These are phyloP conservation scores for Vigna unguiculata DNA, from an alignment of 306 rosid species.

Conservation along the genomic window DNA sequence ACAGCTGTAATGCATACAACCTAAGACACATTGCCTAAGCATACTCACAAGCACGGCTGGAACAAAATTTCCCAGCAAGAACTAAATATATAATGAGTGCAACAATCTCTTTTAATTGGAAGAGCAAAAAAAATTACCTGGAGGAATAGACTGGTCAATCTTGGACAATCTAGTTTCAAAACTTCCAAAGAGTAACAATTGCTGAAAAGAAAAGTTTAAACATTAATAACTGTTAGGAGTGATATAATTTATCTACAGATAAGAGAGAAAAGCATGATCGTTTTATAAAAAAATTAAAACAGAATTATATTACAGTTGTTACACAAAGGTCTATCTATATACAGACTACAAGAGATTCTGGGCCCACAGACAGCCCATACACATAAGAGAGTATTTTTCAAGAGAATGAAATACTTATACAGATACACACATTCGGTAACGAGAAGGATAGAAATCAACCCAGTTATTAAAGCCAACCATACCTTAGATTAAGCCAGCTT, in stretches of 20 bases:
- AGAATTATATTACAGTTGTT: too few relatives aligned
- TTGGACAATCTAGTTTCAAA: slow-evolving; percentile 86
- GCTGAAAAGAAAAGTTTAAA: slow-evolving; percentile 54
- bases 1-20: neutral
- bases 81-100: neutral
- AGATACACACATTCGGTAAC: too few relatives aligned
- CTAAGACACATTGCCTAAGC: neutral
- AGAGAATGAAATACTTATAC: too few relatives aligned
- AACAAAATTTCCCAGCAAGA: slow-evolving; percentile 7
- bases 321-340: too few relatives aligned
- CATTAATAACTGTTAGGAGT: slow-evolving; percentile 33
- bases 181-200: slow-evolving; percentile 86
- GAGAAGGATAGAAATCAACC: slow-evolving; percentile 25
- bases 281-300: too few relatives aligned
- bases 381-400: too few relatives aligned
- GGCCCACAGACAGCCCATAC: too few relatives aligned
- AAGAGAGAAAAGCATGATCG: too few relatives aligned
- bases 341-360: too few relatives aligned
- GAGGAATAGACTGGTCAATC: slow-evolving; percentile 87
- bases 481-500: slow-evolving; percentile 92
- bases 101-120: slow-evolving; percentile 21
- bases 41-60: neutral
- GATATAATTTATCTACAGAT: too few relatives aligned
- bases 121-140: slow-evolving; percentile 64
- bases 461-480: slow-evolving; percentile 23